Base-by-base conservation (phyloP, 352 stramenopile species). In the Phytophthora agathidicida region DNA sequence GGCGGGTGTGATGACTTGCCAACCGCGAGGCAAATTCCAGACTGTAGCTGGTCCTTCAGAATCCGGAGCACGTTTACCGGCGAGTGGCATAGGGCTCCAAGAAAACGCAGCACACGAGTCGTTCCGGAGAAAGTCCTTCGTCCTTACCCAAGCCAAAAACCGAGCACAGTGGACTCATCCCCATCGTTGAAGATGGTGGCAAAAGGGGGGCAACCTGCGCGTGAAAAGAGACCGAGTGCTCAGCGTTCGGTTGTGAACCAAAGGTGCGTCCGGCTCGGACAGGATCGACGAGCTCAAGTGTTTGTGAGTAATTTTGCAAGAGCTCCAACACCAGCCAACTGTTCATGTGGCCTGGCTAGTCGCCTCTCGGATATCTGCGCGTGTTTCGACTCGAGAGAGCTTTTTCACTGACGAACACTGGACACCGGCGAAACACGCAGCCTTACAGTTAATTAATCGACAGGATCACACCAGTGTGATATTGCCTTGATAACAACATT, bases 121-220 rank as follows among this genome's bases (percentile, higher is more conserved):
- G 39, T 38, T n/a, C 23, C 5, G 42, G 23, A 68, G 45, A 58
- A 60, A 60, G 47, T 30, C 6, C 44, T 44, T 19, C 20, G 5
- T n/a, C n/a, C n/a, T n/a, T n/a, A n/a, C n/a, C n/a, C n/a, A n/a
- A n/a, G n/a, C n/a, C n/a, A n/a, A n/a, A 45, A 45, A 45, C 23
- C 23, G 8, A 22, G 26, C 36, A 20, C 33, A 32, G 28, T 30
- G 17, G 28, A 39, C 46, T 57, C 50, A 51, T 16, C 17, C 42
- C 49, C 50, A 68, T 72, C 63, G n/a, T 68, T 64, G 50, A 72
- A 72, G 57, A 72, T 60, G 31, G 37, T 51, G 59, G 7, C n/a
- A 22, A 28, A 23, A 33, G 19, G 19, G 20, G 16, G 20, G 27
- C 17, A 23, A 16, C 16, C 38, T 27, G 38, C 31, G 28, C n/a